These are phyloP conservation scores for Chytriomyces sp. DNA, from an alignment of 192 early-diverging fungal species.

Conservation along the genomic window DNA sequence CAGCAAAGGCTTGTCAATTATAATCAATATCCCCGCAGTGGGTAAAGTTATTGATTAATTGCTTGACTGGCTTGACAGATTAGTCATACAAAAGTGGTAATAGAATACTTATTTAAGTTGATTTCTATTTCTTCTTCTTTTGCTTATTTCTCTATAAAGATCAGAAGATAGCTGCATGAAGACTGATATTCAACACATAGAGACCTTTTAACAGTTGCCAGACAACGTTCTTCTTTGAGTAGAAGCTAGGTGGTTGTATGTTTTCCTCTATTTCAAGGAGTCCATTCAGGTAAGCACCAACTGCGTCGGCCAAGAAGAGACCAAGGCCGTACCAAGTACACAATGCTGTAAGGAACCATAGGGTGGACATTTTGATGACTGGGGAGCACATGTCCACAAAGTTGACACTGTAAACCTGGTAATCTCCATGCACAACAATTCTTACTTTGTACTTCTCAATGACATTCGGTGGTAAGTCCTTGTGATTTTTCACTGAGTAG, in stretches of 20 bases:
- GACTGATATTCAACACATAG: too few species aligned
- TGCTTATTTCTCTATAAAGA: too few species aligned
- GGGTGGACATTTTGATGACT: slow-evolving; percentile 6
- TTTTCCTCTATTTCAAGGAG: neutral
- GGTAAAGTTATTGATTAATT: too few species aligned
- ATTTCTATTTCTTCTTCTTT: too few species aligned
- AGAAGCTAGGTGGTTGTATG: neutral
- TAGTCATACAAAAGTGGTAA: too few species aligned
- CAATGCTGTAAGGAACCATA: neutral
- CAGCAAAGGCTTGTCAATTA: too few species aligned
- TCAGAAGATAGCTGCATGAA: too few species aligned
- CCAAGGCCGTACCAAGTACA: slow-evolving; percentile 1
- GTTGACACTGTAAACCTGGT: neutral
- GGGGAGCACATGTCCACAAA: slow-evolving; percentile 2
- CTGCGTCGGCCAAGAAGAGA: neutral
- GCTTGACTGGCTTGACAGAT: too few species aligned
- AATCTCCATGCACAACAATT: slow-evolving; percentile 4
- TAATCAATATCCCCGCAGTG: too few species aligned
- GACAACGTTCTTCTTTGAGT: neutral
- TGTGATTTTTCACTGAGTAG: slow-evolving; percentile 15
- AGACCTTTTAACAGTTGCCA: neutral
- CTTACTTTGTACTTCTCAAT: neutral
- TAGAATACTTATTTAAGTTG: too few species aligned
- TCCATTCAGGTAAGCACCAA: slow-evolving; percentile 14
- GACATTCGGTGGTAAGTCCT: neutral